These are phyloP conservation scores for Diospyros lotus DNA, from an alignment of 148 eudicot genomes.

Conservation along the genomic window DNA sequence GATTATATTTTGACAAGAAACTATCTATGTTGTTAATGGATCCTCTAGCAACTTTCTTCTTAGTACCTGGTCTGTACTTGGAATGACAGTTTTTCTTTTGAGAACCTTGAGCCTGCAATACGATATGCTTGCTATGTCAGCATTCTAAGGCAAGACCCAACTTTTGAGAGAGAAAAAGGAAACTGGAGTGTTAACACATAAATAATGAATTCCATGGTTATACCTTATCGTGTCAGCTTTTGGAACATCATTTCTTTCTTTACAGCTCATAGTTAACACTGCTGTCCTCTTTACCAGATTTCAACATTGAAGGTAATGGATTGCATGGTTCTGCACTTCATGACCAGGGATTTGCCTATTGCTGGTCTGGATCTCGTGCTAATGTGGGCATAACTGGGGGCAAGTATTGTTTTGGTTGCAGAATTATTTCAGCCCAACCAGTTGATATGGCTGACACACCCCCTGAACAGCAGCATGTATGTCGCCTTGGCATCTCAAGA, in stretches of 20 bases:
- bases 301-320: slow-evolving; percentile 49
- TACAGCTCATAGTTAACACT: neutral
- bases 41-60: neutral
- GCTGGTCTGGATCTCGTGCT: slow-evolving; percentile 85
- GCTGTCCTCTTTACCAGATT: slow-evolving; percentile 38
- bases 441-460: slow-evolving; percentile 61
- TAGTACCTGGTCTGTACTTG: neutral
- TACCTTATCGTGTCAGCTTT: neutral
- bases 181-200: too few relatives aligned
- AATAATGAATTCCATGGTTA: too few relatives aligned
- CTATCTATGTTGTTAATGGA: too few relatives aligned
- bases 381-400: slow-evolving; percentile 55
- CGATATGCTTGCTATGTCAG: neutral
- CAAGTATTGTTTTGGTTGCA: slow-evolving; percentile 72
- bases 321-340: slow-evolving; percentile 42
- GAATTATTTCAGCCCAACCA: slow-evolving; percentile 40
- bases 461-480: slow-evolving; percentile 35
- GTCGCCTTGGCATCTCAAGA: slow-evolving; percentile 60
- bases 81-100: neutral
- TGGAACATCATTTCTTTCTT: neutral
- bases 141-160: neutral
- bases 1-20: too few relatives aligned
- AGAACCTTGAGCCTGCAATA: neutral
- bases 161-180: too few relatives aligned
- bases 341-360: slow-evolving; percentile 59